These are phyloP conservation scores for Teratosphaeria pseudoeucalypti DNA, from an alignment of 2,329 filamentous ascomycete species.

Conservation along the genomic window DNA sequence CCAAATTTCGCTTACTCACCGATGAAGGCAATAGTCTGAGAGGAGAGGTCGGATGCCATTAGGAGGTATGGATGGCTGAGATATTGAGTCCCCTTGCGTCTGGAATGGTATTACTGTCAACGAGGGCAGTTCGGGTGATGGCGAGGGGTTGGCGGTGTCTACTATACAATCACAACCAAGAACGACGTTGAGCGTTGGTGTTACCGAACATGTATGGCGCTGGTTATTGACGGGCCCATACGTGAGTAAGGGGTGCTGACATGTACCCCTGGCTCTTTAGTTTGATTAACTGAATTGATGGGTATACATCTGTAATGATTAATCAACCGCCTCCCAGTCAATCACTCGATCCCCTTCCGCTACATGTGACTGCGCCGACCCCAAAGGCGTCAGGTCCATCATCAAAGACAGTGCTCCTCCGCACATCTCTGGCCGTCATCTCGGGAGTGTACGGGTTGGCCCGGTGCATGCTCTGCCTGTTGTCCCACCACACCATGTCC, in stretches of 20 bases:
- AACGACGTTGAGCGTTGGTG: background rate
- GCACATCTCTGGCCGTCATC: conserved; percentile 1
- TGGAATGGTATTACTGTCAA: background rate
- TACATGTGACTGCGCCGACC: background rate
- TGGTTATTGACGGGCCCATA: no score
- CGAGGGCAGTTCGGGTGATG: background rate
- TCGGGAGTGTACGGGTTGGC: background rate
- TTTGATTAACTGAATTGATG: background rate
- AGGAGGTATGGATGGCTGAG: background rate
- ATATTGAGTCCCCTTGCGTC: background rate
- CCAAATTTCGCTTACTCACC: conserved; percentile 5
- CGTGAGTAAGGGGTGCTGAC: no score
- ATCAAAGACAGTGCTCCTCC: background rate
- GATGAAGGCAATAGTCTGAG: conserved; percentile 17
- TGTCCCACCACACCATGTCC: conserved; percentile 3
- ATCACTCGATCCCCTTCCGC: background rate
- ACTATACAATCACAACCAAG: background rate
- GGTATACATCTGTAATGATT: no score
- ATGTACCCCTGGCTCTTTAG: background rate
- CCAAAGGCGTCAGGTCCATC: background rate
- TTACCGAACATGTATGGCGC: no score
- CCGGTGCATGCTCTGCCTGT: conserved; percentile 1
- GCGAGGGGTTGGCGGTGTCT: background rate
- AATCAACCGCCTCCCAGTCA: background rate
- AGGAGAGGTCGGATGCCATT: conserved; percentile 10